A percentile compares a stretch with the other conserved stretches of the same genome.
Conservation (phyloP, 225 moss, liverwort and hornwort genomes). For the Physcomitrellopsis africana region DNA sequence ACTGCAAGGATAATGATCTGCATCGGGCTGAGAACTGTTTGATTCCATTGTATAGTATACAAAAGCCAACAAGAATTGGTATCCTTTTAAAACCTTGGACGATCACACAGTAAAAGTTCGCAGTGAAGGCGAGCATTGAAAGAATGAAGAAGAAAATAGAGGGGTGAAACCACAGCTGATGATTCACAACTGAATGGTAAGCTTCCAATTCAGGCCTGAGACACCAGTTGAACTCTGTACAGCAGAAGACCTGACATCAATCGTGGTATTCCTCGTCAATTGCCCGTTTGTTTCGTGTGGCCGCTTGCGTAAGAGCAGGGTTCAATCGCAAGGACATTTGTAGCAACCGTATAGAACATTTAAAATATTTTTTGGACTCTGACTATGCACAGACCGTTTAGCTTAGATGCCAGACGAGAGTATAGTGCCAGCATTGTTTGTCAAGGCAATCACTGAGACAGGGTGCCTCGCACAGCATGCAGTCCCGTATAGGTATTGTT, state of each 20-base stretch:
- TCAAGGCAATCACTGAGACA: neutral
- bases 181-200: too few relatives aligned
- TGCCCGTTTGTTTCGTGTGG: constrained; percentile 13
- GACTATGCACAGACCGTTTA: constrained; percentile 13
- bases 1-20: neutral
- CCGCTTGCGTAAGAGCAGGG: constrained; percentile 10
- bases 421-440: constrained; percentile 15
- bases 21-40: constrained; percentile 9
- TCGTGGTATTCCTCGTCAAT: neutral
- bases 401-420: constrained; percentile 13
- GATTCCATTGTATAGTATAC: constrained; percentile 35
- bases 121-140: too few relatives aligned
- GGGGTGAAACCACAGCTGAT: too few relatives aligned
- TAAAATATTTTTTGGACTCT: constrained; percentile 37
- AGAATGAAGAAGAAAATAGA: too few relatives aligned
- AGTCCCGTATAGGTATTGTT: constrained; percentile 36
- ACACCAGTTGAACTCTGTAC: constrained; percentile 36
- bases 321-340: neutral
- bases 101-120: neutral
- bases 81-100: constrained; percentile 22
- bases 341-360: constrained; percentile 12
- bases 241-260: constrained; percentile 32
- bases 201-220: neutral
- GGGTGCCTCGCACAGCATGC: constrained; percentile 3
- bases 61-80: constrained; percentile 26